Conservation (phyloP, 768 basidiomycete species). For the Lentinula edodes region DNA sequence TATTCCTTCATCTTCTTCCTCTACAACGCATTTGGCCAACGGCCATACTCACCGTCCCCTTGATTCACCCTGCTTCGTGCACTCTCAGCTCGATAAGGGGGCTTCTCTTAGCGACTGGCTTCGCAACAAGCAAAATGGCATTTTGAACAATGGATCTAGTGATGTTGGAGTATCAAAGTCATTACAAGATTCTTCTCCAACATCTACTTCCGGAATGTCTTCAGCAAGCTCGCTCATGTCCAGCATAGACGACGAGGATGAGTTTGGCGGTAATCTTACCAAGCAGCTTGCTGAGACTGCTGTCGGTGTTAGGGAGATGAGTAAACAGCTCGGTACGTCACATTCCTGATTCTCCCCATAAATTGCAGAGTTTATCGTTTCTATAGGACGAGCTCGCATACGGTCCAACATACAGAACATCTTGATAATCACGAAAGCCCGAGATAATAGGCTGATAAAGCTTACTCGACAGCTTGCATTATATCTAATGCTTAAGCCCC, state of each 20-base stretch:
- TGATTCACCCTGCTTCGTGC: conserved; percentile 87
- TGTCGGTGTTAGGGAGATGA: conserved; percentile 96
- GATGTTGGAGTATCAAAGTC: conserved; percentile 49
- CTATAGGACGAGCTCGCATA: conserved; percentile 83
- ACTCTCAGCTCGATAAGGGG: conserved; percentile 83
- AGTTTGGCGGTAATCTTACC: conserved; percentile 74
- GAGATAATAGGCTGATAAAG: conserved; percentile 94
- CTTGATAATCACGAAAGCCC: conserved; percentile 94
- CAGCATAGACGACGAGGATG: conserved; percentile 53
- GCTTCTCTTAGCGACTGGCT: conserved; percentile 77
- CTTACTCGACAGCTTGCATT: conserved; percentile 91
- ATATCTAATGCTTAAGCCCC: conserved; percentile 90
- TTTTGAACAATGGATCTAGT: conserved; percentile 18
- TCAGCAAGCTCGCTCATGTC: conserved; percentile 23
- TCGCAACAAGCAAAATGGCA: conserved; percentile 33
- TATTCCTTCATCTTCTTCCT: not conserved
- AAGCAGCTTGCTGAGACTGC: conserved; percentile 95
- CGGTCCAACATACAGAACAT: conserved; percentile 88
- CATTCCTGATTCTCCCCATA: conserved; percentile 10
- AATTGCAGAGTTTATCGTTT: not conserved
- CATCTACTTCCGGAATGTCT: conserved; percentile 16
- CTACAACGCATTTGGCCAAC: conserved; percentile 12
- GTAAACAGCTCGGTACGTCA: conserved; percentile 87
- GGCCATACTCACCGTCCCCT: conserved; percentile 27
- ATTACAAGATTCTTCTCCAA: conserved; percentile 27